Evolutionary conservation across 768 basidiomycete genomes (phyloP), one percentile per base, ranked within the genome.

Genomic region (Trametes elegans): DNA sequence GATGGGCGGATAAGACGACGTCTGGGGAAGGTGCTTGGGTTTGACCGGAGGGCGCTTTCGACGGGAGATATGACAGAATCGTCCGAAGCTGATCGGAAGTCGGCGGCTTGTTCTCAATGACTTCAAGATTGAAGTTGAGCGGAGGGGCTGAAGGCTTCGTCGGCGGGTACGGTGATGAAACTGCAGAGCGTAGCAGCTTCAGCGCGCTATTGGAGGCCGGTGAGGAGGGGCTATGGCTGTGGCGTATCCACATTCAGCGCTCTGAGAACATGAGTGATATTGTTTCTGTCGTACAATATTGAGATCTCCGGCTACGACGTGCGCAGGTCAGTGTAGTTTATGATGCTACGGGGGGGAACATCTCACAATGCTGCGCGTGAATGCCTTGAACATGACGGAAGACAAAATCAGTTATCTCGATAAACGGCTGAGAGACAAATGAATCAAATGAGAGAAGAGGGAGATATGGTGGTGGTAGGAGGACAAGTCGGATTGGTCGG

Each of bases 61-160:
- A 73, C 0, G 68, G 64, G 9, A 87, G 68, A 64, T 86, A 90
- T 3, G 81, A 79, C 13, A 87, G 63, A 38, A 91, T 90, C 13
- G 81, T 84, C 27, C 70, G 72, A 32, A 91, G 68, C 62, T 91
- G 89, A 68, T 90, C 87, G 0, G 79, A 49, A 0, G 80, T 90
- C 3, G 89, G 89, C 0, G 78, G 74, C 5, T 76, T 70, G 7
- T 77, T 75, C 64, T 89, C 87, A 39, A 91, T 73, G 23, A 91
- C 82, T 50, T 88, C 83, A 18, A 91, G 79, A 53, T 86, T 77
- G 72, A 88, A 91, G 11, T 79, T 69, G 14, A 91, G 79, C 0
- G 89, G 85, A 3, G 74, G 66, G 0, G 74, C 74, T 4, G 70
- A 62, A 0, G 75, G 62, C 16, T 74, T 77, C 7, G 68, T 69